These are phyloP conservation scores for Chamaenerion angustifolium DNA, from an alignment of 345 rosid species.

Conservation along the genomic window DNA sequence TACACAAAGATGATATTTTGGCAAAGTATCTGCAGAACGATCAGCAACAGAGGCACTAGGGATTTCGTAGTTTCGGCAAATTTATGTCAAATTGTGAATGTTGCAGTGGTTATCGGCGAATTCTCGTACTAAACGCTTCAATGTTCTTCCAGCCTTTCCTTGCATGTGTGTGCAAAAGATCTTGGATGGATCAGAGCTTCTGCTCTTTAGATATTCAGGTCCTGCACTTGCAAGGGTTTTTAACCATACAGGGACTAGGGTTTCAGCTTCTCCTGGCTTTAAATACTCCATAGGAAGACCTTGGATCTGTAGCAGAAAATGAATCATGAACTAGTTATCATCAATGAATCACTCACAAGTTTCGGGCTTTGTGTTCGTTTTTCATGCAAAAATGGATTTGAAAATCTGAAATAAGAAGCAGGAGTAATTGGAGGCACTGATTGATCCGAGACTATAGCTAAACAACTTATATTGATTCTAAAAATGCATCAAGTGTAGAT, in stretches of 20 bases:
- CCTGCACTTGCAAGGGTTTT: slow-evolving; percentile 78
- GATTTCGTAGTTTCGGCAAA: too few relatives aligned
- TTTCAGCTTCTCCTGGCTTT: slow-evolving; percentile 74
- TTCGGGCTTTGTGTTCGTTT: too few relatives aligned
- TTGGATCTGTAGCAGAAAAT: slow-evolving; percentile 41
- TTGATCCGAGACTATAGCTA: too few relatives aligned
- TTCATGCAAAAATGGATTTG: background rate
- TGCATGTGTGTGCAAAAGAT: slow-evolving; percentile 56
- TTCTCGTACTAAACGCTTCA: slow-evolving; percentile 74
- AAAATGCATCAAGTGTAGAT: background rate
- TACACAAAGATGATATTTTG: slow-evolving; percentile 2
- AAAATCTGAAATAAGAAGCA: background rate
- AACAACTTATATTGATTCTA: too few relatives aligned
- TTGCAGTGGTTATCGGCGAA: slow-evolving; percentile 83
- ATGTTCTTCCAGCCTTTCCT: slow-evolving; percentile 80
- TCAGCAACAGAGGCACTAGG: too few relatives aligned
- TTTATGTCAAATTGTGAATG: slow-evolving; percentile 42
- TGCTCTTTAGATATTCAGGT: slow-evolving; percentile 57
- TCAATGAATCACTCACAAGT: too few relatives aligned
- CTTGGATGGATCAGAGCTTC: slow-evolving; percentile 37
- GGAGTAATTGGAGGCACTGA: too few relatives aligned
- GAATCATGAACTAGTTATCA: too few relatives aligned
- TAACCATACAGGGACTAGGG: slow-evolving; percentile 58
- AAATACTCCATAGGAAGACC: slow-evolving; percentile 78
- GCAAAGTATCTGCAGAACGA: background rate